Percentiles rank a stretch among this genome's conserved stretches.
phyloP scores from a whole-genome alignment of 73 alveolate species.

The Breviolum minutum region DNA sequence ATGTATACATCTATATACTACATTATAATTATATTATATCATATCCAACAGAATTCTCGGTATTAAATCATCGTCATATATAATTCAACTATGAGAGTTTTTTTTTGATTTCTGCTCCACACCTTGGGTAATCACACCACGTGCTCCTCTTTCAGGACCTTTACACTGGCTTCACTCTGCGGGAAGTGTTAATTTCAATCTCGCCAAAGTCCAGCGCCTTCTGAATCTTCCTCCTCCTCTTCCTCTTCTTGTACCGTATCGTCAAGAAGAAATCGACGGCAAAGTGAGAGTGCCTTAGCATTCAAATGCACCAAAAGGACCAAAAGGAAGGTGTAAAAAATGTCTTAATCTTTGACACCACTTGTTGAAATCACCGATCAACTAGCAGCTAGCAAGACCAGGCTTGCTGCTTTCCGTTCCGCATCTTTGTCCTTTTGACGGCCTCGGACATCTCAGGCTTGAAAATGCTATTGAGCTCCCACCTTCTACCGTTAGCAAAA shows the following conservation, averaged over 20 bases:
- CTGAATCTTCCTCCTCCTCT: neutral
- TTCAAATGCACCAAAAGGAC: neutral
- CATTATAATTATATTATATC: no score
- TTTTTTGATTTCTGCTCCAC: neutral
- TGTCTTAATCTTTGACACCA: neutral
- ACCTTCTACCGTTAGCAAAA: no score
- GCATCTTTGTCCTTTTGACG: constrained; percentile 61
- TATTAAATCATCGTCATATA: no score
- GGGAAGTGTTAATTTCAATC: neutral
- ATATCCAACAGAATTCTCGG: no score
- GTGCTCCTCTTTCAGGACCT: constrained; percentile 51
- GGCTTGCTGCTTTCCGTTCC: constrained; percentile 41
- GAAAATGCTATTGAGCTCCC: no score
- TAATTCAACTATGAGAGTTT: no score
- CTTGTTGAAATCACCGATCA: neutral
- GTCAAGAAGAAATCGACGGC: neutral
- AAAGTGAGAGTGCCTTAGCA: neutral
- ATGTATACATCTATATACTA: no score
- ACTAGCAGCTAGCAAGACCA: neutral
- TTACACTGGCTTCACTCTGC: neutral
- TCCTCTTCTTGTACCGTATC: neutral
- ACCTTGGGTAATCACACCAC: constrained; percentile 71
- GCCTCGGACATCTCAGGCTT: constrained; percentile 3
- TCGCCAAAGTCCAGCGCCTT: neutral
- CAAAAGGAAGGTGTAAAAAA: neutral